Conservation (phyloP, 2,329 filamentous ascomycete species). For the Bipolaris cookei region DNA sequence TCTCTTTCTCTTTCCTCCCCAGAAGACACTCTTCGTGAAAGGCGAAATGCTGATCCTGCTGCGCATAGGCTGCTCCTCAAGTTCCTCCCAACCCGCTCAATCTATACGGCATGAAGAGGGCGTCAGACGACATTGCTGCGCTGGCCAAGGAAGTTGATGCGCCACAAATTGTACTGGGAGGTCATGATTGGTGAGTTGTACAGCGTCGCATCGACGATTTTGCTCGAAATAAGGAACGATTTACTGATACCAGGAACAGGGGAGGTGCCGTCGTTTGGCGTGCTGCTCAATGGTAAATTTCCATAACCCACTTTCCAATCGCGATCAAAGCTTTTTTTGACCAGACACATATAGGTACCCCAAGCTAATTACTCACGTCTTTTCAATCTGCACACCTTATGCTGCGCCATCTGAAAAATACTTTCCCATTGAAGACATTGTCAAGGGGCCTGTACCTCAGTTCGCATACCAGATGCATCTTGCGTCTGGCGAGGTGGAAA, state of each 20-base stretch:
- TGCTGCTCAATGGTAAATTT: slow-evolving; percentile 64
- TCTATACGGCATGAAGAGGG: slow-evolving; percentile 74
- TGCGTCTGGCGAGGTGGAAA: slow-evolving; percentile 64
- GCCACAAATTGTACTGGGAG: slow-evolving; percentile 75
- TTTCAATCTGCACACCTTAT: slow-evolving; percentile 80
- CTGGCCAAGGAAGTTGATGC: slow-evolving; percentile 66
- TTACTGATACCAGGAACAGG: slow-evolving; percentile 49
- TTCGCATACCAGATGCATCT: slow-evolving; percentile 88
- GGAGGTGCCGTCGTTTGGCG: slow-evolving; percentile 81
- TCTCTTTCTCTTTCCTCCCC: not conserved
- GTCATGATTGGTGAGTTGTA: slow-evolving; percentile 75
- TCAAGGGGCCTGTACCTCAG: slow-evolving; percentile 65
- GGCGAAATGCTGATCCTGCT: not conserved
- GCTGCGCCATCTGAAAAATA: slow-evolving; percentile 60
- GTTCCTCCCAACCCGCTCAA: slow-evolving; percentile 66
- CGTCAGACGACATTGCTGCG: slow-evolving; percentile 73
- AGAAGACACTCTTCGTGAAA: no score
- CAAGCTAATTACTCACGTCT: slow-evolving; percentile 73
- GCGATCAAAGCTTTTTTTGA: not conserved
- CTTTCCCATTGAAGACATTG: slow-evolving; percentile 65
- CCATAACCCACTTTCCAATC: not conserved
- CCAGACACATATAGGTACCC: slow-evolving; percentile 51
- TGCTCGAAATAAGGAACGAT: not conserved
- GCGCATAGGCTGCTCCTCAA: slow-evolving; percentile 50
- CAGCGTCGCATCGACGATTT: not conserved